Base-by-base conservation (phyloP, 805 yeast species). In the Lipomyces starkeyi region DNA sequence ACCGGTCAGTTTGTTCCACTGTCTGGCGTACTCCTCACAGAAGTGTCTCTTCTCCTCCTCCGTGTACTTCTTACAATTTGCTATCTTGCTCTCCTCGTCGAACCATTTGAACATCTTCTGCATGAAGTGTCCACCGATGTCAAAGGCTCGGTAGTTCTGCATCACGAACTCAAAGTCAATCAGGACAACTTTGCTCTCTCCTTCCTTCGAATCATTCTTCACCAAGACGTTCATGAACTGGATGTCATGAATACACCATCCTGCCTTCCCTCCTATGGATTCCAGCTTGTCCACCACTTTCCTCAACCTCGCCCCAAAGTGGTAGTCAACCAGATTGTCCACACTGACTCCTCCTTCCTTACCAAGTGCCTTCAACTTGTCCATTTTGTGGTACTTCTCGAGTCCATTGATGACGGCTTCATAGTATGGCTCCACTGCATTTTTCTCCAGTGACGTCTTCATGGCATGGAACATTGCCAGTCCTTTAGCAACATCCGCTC, bases 301-400 rank as follows among this genome's bases (percentile, higher is more conserved):
- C 49, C 49, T 43, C 49, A 43, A 43, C 49, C 49, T 43, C 49
- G 49, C 49, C 11, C 49, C 49, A 43, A 43, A 43, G 49, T 43
- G 0, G 49, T 17, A 43, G 49, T 43, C 49, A 43, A 43, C 22
- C 49, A 43, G 22, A 43, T 43, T 43, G 22, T 43, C 49, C 49
- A 43, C 25, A 43, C 49, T 43, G 49, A 43, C 49, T 17, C 49
- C 49, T 43, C 49, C 49, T 7, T 43, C 49, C 49, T 43, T 43
- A 43, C 49, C 49, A 43, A 43, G 49, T 43, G 49, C 49, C 49
- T 43, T 43, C 49, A 43, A 43, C 49, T 43, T 43, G 49, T 43
- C 49, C 49, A 43, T 43, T n/a, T 43, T 43, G 49, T 43, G 49
- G 49, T 43, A 43, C 22, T 43, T 43, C 49, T n/a, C 5, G 49